Percentiles rank a stretch among this genome's conserved stretches.
Evolutionary conservation across 805 yeast genomes (phyloP).

Genomic region (Starmera quercuum): DNA sequence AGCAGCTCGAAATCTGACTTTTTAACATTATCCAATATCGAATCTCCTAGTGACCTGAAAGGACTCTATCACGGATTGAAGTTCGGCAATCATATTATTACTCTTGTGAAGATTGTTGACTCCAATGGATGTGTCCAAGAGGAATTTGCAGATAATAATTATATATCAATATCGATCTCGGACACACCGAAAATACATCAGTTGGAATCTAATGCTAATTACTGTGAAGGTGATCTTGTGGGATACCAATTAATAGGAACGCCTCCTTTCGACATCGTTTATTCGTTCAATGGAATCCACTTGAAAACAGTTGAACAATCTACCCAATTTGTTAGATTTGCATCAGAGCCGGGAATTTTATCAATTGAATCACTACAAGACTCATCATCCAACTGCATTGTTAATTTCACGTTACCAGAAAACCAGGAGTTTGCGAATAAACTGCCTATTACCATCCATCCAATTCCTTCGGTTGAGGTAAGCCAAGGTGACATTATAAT

Average conservation of each 20-base stretch:
- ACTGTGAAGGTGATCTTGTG: constrained; percentile 91
- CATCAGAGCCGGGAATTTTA: constrained; percentile 75
- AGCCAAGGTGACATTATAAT: constrained; percentile 68
- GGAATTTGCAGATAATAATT: constrained; percentile 33
- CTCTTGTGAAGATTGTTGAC: constrained; percentile 54
- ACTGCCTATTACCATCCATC: constrained; percentile 36
- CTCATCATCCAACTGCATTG: constrained; percentile 65
- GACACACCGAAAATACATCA: constrained; percentile 65
- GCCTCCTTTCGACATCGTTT: constrained; percentile 72
- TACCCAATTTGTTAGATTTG: constrained; percentile 56
- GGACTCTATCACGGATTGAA: constrained; percentile 43
- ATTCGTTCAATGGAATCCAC: constrained; percentile 57
- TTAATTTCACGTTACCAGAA: constrained; percentile 40
- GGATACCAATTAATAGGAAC: constrained; percentile 68
- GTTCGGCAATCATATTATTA: constrained; percentile 65
- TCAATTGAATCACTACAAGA: constrained; percentile 65
- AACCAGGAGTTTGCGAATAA: constrained; percentile 24
- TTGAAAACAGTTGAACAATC: constrained; percentile 48
- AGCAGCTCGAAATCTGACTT: constrained; percentile 45
- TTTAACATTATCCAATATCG: constrained; percentile 36
- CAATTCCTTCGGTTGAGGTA: constrained; percentile 74
- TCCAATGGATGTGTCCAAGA: constrained; percentile 58
- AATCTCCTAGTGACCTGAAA: constrained; percentile 28
- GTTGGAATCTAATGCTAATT: constrained; percentile 36
- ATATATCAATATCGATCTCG: constrained; percentile 52